Evolutionary conservation across 257 asterid species (phyloP).

Genomic region (Pogostemon cablin): DNA sequence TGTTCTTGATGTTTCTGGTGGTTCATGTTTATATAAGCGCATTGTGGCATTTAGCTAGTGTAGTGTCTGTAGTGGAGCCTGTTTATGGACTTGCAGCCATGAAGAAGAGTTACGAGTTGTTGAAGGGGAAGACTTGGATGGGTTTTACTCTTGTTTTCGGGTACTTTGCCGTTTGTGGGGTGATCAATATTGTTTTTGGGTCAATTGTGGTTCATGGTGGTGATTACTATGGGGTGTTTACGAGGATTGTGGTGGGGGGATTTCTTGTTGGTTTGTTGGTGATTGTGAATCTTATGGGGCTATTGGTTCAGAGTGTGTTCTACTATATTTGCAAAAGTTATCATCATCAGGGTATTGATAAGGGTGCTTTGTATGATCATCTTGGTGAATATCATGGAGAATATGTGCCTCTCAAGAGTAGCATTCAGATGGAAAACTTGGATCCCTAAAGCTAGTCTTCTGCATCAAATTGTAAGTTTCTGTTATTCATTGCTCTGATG

Average conservation of each 20-base stretch:
- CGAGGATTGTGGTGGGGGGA: conserved; percentile 81
- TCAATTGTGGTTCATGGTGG: conserved; percentile 88
- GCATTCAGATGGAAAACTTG: conserved; percentile 90
- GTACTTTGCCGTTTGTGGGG: conserved; percentile 69
- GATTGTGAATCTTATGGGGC: conserved; percentile 81
- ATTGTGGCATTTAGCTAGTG: conserved; percentile 93
- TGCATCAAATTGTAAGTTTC: conserved; percentile 25
- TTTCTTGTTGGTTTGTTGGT: conserved; percentile 86
- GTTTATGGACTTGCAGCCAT: conserved; percentile 41
- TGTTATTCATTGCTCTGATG: conserved; percentile 24
- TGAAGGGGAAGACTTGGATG: conserved; percentile 47
- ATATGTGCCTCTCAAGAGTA: conserved; percentile 94
- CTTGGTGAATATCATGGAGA: conserved; percentile 98
- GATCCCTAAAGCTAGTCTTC: conserved; percentile 52
- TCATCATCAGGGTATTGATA: conserved; percentile 89
- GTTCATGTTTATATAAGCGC: conserved; percentile 91
- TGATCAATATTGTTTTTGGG: conserved; percentile 62
- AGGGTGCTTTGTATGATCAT: conserved; percentile 83
- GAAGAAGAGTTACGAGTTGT: conserved; percentile 44
- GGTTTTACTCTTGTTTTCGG: conserved; percentile 67
- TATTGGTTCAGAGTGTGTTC: conserved; percentile 92
- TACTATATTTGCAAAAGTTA: conserved; percentile 94
- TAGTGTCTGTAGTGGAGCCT: conserved; percentile 74
- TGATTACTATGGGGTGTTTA: conserved; percentile 54
- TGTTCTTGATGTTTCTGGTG: conserved; percentile 61